Conservation (phyloP, 2,329 filamentous ascomycete species). For the Alternaria solani region DNA sequence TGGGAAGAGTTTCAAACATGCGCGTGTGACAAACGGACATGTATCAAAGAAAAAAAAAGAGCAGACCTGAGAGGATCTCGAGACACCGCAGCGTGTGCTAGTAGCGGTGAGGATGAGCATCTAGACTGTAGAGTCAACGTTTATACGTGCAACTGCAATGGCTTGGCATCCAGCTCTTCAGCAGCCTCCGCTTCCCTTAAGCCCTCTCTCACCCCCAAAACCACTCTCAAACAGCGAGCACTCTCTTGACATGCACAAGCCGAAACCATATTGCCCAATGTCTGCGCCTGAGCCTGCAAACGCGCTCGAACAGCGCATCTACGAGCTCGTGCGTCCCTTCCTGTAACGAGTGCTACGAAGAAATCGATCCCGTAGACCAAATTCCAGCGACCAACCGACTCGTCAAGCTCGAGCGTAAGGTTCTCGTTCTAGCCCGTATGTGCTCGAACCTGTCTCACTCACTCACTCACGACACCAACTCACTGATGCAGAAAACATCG, state of each 20-base stretch:
- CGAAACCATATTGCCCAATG: neutral
- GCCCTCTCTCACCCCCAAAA: neutral
- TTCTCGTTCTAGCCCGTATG: neutral
- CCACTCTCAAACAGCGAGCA: neutral
- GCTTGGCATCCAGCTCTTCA: neutral
- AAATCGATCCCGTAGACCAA: neutral
- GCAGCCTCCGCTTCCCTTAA: neutral
- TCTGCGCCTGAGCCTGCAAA: conserved; percentile 2
- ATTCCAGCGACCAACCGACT: neutral
- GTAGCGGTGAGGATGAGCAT: neutral
- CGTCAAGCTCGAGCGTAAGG: neutral
- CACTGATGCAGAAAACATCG: neutral
- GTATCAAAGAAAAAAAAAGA: neutral
- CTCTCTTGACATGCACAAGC: no score
- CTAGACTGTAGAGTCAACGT: neutral
- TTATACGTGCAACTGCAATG: neutral
- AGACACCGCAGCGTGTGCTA: neutral
- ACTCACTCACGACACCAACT: neutral
- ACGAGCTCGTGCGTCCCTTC: conserved; percentile 15
- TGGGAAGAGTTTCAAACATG: neutral
- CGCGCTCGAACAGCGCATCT: conserved; percentile 19
- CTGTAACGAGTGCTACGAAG: conserved; percentile 9
- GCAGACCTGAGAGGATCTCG: neutral
- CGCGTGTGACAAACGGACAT: neutral
- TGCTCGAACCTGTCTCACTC: fast-evolving